These are phyloP conservation scores for Zygotorulaspora chibaensis DNA, from an alignment of 805 yeast species.

Conservation along the genomic window DNA sequence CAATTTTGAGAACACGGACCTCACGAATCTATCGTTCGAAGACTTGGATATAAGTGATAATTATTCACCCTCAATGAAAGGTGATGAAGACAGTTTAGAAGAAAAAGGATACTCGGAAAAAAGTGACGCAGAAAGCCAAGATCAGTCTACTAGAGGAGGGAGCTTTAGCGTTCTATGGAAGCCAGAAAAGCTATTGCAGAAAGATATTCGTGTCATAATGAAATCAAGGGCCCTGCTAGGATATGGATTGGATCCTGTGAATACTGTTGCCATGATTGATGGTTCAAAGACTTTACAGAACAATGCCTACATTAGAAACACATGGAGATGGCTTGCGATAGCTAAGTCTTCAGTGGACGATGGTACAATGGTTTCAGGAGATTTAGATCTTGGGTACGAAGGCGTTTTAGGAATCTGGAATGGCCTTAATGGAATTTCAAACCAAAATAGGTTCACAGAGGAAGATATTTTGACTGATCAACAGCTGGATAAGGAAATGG, in stretches of 20 bases:
- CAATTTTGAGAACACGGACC: constrained; percentile 19
- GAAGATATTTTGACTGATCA: constrained; percentile 30
- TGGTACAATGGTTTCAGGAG: constrained; percentile 63
- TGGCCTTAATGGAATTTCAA: constrained; percentile 51
- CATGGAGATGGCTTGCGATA: constrained; percentile 89
- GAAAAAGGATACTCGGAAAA: constrained; percentile 15
- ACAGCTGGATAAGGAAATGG: constrained; percentile 34
- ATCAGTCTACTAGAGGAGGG: constrained; percentile 20
- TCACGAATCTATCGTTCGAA: constrained; percentile 30
- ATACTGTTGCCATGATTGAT: constrained; percentile 58
- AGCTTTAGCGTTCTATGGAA: constrained; percentile 31
- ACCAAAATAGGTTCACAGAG: constrained; percentile 45
- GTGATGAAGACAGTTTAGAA: constrained; percentile 18
- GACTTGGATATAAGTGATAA: constrained; percentile 31
- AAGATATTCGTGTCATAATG: constrained; percentile 73
- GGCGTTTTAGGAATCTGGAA: constrained; percentile 92
- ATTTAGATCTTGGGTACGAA: constrained; percentile 75
- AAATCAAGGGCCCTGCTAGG: constrained; percentile 67
- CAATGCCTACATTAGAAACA: constrained; percentile 57
- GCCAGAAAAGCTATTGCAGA: constrained; percentile 47
- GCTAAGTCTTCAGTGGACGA: constrained; percentile 61
- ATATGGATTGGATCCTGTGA: constrained; percentile 64
- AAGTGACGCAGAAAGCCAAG: constrained; percentile 21
- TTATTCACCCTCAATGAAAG: constrained; percentile 10
- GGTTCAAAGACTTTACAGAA: constrained; percentile 46